These are phyloP conservation scores for Stenocarpella maydis DNA, from an alignment of 2,329 filamentous ascomycete genomes.

Conservation along the genomic window DNA sequence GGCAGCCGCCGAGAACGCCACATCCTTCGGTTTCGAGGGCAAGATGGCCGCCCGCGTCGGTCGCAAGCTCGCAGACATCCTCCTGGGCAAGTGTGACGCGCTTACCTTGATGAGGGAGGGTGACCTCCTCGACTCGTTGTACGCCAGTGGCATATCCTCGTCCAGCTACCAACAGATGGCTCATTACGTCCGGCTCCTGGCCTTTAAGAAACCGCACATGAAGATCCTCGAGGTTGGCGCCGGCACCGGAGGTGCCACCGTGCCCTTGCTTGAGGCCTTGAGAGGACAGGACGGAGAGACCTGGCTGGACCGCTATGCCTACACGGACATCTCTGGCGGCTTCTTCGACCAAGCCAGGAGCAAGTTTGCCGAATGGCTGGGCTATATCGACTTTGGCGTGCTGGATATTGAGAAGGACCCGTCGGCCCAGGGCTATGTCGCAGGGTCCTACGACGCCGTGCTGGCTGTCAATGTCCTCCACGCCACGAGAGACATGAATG, in stretches of 20 bases:
- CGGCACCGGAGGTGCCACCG: conserved; percentile 6
- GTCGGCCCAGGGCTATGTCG: conserved; percentile 39
- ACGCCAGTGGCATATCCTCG: conserved; percentile 23
- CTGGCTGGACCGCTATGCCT: conserved; percentile 47
- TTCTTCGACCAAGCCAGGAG: conserved; percentile 49
- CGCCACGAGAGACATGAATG: conserved; percentile 42
- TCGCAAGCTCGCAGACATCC: conserved; percentile 18
- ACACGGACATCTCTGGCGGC: conserved; percentile 51
- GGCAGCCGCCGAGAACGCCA: not conserved
- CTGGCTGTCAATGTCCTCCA: conserved; percentile 46
- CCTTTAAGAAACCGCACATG: conserved; percentile 23
- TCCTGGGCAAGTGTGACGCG: conserved; percentile 28
- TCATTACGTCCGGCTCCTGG: not conserved
- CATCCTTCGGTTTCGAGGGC: not conserved
- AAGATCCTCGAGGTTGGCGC: conserved; percentile 16
- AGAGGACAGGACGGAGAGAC: conserved; percentile 1
- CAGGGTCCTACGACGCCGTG: conserved; percentile 43
- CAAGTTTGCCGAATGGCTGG: conserved; percentile 38
- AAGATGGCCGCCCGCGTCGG: conserved; percentile 29
- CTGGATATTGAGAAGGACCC: not conserved
- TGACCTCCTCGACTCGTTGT: not conserved
- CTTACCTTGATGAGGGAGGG: conserved; percentile 29
- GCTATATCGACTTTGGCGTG: conserved; percentile 2
- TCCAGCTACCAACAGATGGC: conserved; percentile 10
- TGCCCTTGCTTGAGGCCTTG: conserved; percentile 1